Percentiles rank a stretch among this genome's conserved stretches.
Conservation (phyloP, 768 basidiomycete species). For the Suillus discolor region DNA sequence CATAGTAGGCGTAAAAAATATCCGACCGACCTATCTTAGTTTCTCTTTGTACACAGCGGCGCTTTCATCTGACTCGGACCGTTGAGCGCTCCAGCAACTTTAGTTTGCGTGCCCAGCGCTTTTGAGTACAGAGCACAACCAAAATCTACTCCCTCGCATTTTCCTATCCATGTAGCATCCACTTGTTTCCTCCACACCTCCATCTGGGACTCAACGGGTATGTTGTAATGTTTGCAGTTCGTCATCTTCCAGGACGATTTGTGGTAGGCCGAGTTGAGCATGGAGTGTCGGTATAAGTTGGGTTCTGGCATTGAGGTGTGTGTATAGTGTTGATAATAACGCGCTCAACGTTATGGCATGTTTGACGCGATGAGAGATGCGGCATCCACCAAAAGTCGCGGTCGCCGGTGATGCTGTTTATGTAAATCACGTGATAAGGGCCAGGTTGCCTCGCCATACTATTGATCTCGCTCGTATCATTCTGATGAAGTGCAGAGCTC, state of each 20-base stretch:
- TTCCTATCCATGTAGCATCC: constrained; percentile 61
- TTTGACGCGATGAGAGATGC: constrained; percentile 1
- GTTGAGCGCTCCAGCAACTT: constrained; percentile 61
- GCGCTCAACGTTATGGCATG: constrained; percentile 48
- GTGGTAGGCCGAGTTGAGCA: constrained; percentile 79
- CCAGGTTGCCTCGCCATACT: constrained; percentile 64
- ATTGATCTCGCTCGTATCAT: constrained; percentile 12
- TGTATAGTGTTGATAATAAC: constrained; percentile 74
- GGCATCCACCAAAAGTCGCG: constrained; percentile 1
- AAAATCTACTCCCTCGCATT: constrained; percentile 61
- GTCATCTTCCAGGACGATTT: constrained; percentile 70
- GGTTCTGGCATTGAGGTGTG: constrained; percentile 79
- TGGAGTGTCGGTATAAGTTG: constrained; percentile 82
- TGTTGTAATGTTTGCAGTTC: constrained; percentile 75
- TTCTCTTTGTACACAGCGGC: constrained; percentile 76
- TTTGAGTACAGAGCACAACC: constrained; percentile 67
- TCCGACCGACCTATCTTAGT: constrained; percentile 64
- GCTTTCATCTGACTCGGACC: constrained; percentile 73
- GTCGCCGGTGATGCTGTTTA: no score
- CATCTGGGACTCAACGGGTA: constrained; percentile 74
- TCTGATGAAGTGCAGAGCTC: constrained; percentile 24
- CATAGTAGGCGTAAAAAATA: constrained; percentile 6
- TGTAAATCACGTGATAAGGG: constrained; percentile 46
- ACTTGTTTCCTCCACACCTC: constrained; percentile 73
- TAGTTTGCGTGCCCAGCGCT: constrained; percentile 72